These are phyloP conservation scores for Ceratocystis colombiana DNA, from an alignment of 2,329 filamentous ascomycete genomes.

Conservation along the genomic window DNA sequence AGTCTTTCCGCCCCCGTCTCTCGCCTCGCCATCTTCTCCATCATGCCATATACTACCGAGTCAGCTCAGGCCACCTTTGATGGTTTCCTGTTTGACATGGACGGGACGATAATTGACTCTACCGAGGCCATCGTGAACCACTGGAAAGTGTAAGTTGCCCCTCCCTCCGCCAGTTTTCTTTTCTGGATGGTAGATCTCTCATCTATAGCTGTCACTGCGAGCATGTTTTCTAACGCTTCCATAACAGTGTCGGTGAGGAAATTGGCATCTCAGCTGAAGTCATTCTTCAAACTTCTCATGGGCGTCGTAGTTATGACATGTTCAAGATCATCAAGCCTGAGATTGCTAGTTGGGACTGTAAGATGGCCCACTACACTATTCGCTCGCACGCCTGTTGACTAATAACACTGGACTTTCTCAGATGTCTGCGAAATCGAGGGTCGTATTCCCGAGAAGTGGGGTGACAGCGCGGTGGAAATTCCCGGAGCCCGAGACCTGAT, in stretches of 20 bases:
- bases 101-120: constrained; percentile 75
- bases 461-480: constrained; percentile 70
- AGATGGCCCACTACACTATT: constrained; percentile 31
- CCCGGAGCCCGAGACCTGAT: constrained; percentile 69
- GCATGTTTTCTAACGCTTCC: constrained; percentile 34
- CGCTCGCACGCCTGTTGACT: neutral
- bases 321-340: constrained; percentile 68
- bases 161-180: no score
- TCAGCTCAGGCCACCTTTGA: constrained; percentile 42
- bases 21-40: constrained; percentile 3
- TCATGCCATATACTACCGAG: constrained; percentile 35
- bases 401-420: constrained; percentile 32
- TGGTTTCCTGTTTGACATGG: constrained; percentile 62
- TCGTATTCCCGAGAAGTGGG: constrained; percentile 64
- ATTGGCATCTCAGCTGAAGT: constrained; percentile 74
- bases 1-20: neutral
- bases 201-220: neutral
- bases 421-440: constrained; percentile 73
- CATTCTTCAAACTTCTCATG: constrained; percentile 86
- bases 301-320: constrained; percentile 77
- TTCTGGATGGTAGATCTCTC: neutral
- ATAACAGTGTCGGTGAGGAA: constrained; percentile 60
- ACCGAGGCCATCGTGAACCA: constrained; percentile 67
- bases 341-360: constrained; percentile 89
- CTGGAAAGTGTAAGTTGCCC: constrained; percentile 53